These are phyloP conservation scores for Arctium minus DNA, from an alignment of 129 eudicot species.

Conservation along the genomic window DNA sequence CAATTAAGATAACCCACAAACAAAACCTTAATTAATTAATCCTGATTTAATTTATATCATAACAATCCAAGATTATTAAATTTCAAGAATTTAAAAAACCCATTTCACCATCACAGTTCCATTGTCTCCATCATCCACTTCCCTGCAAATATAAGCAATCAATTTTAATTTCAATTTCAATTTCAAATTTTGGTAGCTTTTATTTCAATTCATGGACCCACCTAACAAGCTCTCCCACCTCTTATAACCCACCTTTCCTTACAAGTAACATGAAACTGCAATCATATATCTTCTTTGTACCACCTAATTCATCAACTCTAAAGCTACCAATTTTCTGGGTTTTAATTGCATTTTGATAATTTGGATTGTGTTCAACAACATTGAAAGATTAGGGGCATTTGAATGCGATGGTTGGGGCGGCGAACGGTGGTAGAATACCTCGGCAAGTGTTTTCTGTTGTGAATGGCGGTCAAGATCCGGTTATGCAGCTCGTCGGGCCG, in stretches of 20 bases:
- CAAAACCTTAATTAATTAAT: constrained; percentile 1
- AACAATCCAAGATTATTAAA: constrained; percentile 15
- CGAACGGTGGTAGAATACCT: constrained; percentile 36
- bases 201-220: constrained; percentile 64
- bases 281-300: constrained; percentile 10
- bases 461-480: constrained; percentile 76
- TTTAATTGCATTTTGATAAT: neutral
- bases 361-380: constrained; percentile 23
- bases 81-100: neutral
- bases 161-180: constrained; percentile 12
- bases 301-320: constrained; percentile 34
- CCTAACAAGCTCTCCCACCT: constrained; percentile 23
- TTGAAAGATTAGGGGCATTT: constrained; percentile 25
- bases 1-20: neutral
- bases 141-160: constrained; percentile 37
- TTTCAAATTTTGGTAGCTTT: constrained; percentile 40
- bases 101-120: constrained; percentile 17
- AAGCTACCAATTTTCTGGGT: neutral
- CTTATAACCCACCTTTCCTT: constrained; percentile 27
- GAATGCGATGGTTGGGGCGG: constrained; percentile 51
- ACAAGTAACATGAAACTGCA: constrained; percentile 34
- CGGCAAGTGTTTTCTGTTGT: constrained; percentile 66
- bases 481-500: constrained; percentile 39
- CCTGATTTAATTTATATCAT: neutral
- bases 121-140: constrained; percentile 28